Evolutionary conservation across 2,329 filamentous ascomycete species (phyloP), one percentile per base, ranked within the genome.

Genomic region (Xylariaceae sp.): DNA sequence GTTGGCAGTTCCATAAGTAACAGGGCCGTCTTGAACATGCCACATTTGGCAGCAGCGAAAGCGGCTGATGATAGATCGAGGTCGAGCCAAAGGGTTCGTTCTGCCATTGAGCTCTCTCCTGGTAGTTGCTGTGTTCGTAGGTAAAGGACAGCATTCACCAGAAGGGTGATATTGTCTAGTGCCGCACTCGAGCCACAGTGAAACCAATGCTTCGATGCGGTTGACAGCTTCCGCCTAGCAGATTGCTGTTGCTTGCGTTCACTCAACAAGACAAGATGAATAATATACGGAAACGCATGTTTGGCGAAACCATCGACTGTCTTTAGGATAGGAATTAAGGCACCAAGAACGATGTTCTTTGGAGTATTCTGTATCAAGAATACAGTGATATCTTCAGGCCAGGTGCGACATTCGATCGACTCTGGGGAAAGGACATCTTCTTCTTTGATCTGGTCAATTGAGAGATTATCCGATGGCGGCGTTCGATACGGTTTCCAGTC

Each of bases 1-100:
- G 80, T 75, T 30, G 80, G 78, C 19, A 90, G 78, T 66, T 99
- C 94, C 5, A 86, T 80, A 59, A 97, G 87, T 7, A 96, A 70
- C 1, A 99, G 74, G 3, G 92, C 89, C 5, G 87, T 88, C 64
- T 94, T 94, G 65, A 87, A 86, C 85, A 97, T 90, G 14, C 86
- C 84, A 63, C 92, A 96, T 49, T 74, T 73, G 11, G 82, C 80
- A 6, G 91, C 91, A 35, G 90, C 87, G 22, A 77, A 71, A 1
- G 90, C 83, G 19, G 86, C 86, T 52, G 79, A 71, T 2, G 82
- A 67, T 56, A 86, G 87, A 64, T 97, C 87, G 22, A 97, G 73
- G 22, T 95, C 87, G 15, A 99, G 77, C 95, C 95, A 99, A 44
- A 81, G 76, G 44, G 85, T 75, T 49, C 94, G 82, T 58, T 96